A percentile compares a stretch with the other conserved stretches of the same genome.
These are phyloP conservation scores for Lepiota brunneoincarnata DNA, from an alignment of 768 basidiomycete species.

Conservation along the genomic window DNA sequence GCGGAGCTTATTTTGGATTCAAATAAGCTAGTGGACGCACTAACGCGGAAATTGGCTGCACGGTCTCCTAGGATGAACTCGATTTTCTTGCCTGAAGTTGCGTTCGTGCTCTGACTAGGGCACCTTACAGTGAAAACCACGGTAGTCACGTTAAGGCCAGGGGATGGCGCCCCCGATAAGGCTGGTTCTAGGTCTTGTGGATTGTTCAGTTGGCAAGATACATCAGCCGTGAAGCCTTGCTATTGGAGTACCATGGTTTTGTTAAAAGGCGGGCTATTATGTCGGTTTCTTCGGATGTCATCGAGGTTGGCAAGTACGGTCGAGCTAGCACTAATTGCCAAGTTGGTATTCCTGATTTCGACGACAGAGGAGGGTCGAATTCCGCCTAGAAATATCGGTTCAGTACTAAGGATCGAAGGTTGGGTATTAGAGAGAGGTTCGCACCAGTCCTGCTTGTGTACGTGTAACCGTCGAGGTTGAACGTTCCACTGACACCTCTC, in stretches of 20 bases:
- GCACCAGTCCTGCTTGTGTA: neutral
- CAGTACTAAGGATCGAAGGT: too few species aligned
- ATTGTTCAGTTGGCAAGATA: neutral
- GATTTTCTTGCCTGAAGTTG: too few species aligned
- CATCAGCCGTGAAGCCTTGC: slow-evolving; percentile 4
- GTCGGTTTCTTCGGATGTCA: neutral
- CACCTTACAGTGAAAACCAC: neutral
- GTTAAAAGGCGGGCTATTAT: neutral
- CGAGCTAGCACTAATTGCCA: neutral
- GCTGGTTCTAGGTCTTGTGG: neutral
- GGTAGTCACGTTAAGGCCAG: neutral
- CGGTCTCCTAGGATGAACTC: neutral
- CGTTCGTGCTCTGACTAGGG: neutral
- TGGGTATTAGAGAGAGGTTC: neutral
- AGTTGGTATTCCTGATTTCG: neutral
- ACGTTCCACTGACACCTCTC: neutral
- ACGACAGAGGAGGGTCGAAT: neutral
- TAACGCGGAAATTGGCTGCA: neutral
- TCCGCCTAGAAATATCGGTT: neutral
- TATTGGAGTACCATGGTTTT: slow-evolving; percentile 3
- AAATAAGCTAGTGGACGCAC: neutral
- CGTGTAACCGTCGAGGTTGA: slow-evolving; percentile 5
- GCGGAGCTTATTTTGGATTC: neutral
- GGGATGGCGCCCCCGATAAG: neutral
- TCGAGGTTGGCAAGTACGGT: neutral